Evolutionary conservation across 129 eudicot species (phyloP).

Genomic region (Arctium lappa): DNA sequence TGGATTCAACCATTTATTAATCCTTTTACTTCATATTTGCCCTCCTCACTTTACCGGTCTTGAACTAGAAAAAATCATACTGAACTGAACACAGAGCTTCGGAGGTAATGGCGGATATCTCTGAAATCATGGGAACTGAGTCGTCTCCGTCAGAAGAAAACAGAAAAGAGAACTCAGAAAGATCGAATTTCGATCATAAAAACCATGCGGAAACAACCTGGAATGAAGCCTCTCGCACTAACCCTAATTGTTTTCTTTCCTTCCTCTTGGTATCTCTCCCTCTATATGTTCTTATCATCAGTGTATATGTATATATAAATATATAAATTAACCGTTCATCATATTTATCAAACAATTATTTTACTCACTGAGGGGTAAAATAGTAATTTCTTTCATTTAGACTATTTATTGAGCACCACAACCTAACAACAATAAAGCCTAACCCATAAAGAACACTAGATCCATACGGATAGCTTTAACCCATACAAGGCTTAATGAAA

Average conservation of each 20-base stretch:
- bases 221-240: slow-evolving; percentile 68
- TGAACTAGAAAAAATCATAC: not conserved
- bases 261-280: slow-evolving; percentile 59
- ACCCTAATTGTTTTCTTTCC: slow-evolving; percentile 70
- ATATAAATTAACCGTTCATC: too few relatives aligned
- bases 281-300: not conserved
- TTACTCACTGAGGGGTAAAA: too few relatives aligned
- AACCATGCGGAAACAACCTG: slow-evolving; percentile 75
- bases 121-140: slow-evolving; percentile 28
- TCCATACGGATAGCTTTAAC: too few relatives aligned
- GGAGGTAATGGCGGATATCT: slow-evolving; percentile 55
- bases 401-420: too few relatives aligned
- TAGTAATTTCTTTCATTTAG: too few relatives aligned
- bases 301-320: too few relatives aligned
- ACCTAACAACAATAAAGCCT: too few relatives aligned
- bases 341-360: too few relatives aligned
- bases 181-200: slow-evolving; percentile 42
- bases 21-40: too few relatives aligned
- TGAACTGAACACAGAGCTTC: slow-evolving; percentile 19
- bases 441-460: too few relatives aligned
- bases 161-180: slow-evolving; percentile 5
- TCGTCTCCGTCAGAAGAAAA: slow-evolving; percentile 18
- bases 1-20: too few relatives aligned
- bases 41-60: not conserved
- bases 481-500: too few relatives aligned